phyloP scores from a whole-genome alignment of 2,329 filamentous ascomycete species.

The Talaromyces sp. region DNA sequence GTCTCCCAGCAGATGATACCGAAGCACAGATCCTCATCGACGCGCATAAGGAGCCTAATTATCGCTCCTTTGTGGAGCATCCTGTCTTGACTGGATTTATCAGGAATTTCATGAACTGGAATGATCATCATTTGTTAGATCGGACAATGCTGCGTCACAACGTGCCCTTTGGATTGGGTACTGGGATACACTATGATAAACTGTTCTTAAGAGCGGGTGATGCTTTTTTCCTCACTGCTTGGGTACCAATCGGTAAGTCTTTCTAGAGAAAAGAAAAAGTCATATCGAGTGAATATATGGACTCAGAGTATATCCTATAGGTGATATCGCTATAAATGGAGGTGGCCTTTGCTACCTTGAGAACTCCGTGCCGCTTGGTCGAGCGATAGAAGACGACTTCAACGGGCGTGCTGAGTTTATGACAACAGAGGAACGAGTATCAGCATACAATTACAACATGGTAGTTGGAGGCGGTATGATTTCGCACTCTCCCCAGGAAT shows the following conservation, averaged over 20 bases:
- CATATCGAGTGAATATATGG: slow-evolving; percentile 7
- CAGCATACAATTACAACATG: slow-evolving; percentile 37
- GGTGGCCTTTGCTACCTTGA: slow-evolving; percentile 50
- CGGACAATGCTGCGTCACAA: slow-evolving; percentile 46
- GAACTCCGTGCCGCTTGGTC: slow-evolving; percentile 38
- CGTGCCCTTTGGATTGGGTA: slow-evolving; percentile 39
- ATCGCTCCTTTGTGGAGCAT: slow-evolving; percentile 40
- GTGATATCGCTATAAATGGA: slow-evolving; percentile 29
- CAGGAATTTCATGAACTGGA: slow-evolving; percentile 41
- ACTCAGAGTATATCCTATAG: background rate
- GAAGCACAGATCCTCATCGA: slow-evolving; percentile 32
- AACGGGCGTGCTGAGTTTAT: slow-evolving; percentile 27
- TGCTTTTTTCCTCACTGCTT: slow-evolving; percentile 36
- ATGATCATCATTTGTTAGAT: slow-evolving; percentile 35
- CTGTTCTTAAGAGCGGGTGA: slow-evolving; percentile 45
- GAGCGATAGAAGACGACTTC: slow-evolving; percentile 45
- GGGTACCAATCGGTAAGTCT: slow-evolving; percentile 45
- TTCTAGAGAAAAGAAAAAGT: too few species aligned
- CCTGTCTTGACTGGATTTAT: slow-evolving; percentile 40
- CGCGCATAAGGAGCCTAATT: slow-evolving; percentile 37
- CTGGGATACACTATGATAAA: slow-evolving; percentile 48
- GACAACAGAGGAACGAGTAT: slow-evolving; percentile 34
- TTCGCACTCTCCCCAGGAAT: slow-evolving; percentile 19
- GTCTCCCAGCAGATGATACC: slow-evolving; percentile 30
- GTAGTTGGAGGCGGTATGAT: slow-evolving; percentile 28